A percentile compares a stretch with the other conserved stretches of the same genome.
Evolutionary conservation across 2,329 filamentous ascomycete species (phyloP).

Genomic region (Aspergillus pseudoterreus): DNA sequence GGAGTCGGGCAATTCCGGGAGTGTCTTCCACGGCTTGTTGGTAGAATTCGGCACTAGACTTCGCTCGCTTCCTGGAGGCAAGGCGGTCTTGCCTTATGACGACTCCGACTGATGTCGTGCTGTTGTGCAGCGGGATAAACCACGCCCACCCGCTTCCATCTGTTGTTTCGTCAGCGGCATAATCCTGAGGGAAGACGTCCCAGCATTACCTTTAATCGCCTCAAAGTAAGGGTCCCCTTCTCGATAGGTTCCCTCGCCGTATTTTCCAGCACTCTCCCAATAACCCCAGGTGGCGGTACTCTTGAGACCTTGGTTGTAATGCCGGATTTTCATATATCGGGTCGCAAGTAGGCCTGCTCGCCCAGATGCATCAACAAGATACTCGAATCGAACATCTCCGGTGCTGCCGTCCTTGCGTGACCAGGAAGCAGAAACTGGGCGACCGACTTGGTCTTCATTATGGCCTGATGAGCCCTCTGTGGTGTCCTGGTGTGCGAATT

Average conservation of each 20-base stretch:
- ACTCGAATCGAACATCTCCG: slow-evolving; percentile 35
- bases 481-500: background rate
- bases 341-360: slow-evolving; percentile 44
- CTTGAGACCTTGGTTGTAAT: slow-evolving; percentile 46
- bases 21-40: slow-evolving; percentile 1
- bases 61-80: background rate
- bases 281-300: slow-evolving; percentile 51
- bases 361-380: slow-evolving; percentile 49
- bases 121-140: slow-evolving; percentile 50
- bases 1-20: slow-evolving; percentile 27
- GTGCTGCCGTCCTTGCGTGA: background rate
- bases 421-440: slow-evolving; percentile 4
- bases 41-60: background rate
- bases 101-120: slow-evolving; percentile 20
- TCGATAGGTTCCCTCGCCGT: background rate
- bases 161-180: background rate
- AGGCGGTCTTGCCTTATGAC: slow-evolving; percentile 8
- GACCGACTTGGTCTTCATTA: background rate
- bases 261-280: slow-evolving; percentile 30
- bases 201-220: background rate
- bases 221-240: slow-evolving; percentile 5
- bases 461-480: background rate
- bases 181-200: too few species aligned
- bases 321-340: slow-evolving; percentile 50
- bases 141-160: slow-evolving; percentile 52